A percentile compares a stretch with the other conserved stretches of the same genome.
phyloP scores from a whole-genome alignment of 305 asterid species.

The Solanum chacoense region DNA sequence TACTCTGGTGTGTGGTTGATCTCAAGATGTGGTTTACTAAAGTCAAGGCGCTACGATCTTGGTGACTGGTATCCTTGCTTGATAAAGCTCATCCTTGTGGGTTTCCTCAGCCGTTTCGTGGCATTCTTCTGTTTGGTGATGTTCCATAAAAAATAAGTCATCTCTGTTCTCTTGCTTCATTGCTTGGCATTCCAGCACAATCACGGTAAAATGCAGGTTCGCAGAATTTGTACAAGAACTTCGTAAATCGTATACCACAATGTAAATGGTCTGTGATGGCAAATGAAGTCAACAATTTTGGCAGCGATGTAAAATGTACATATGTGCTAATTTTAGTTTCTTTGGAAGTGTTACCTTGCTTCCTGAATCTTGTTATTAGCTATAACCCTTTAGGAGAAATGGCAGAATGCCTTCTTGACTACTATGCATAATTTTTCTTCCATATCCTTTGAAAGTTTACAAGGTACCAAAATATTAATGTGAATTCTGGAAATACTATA shows the following conservation, averaged over 20 bases:
- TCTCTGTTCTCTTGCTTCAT: not conserved
- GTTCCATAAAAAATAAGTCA: constrained; percentile 37
- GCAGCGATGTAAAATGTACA: not conserved
- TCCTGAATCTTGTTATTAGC: not conserved
- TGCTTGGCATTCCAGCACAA: not conserved
- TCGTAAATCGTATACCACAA: not conserved
- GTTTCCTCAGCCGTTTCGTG: constrained; percentile 46
- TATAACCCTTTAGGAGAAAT: not conserved
- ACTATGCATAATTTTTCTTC: not conserved
- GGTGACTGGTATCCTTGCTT: constrained; percentile 54
- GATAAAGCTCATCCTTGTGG: constrained; percentile 48
- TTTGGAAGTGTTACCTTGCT: not conserved
- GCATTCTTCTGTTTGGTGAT: constrained; percentile 58
- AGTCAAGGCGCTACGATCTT: constrained; percentile 37
- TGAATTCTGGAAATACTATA: not conserved
- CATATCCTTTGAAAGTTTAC: not conserved
- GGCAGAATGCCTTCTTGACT: not conserved
- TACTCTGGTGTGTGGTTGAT: constrained; percentile 88
- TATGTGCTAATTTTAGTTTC: not conserved
- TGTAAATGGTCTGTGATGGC: not conserved
- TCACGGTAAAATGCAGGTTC: not conserved
- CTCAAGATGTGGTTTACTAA: constrained; percentile 74
- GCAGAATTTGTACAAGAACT: not conserved
- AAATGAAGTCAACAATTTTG: not conserved
- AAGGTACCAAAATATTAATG: not conserved